Base-by-base conservation (phyloP, 805 yeast species). In the Lachancea quebecensis region DNA sequence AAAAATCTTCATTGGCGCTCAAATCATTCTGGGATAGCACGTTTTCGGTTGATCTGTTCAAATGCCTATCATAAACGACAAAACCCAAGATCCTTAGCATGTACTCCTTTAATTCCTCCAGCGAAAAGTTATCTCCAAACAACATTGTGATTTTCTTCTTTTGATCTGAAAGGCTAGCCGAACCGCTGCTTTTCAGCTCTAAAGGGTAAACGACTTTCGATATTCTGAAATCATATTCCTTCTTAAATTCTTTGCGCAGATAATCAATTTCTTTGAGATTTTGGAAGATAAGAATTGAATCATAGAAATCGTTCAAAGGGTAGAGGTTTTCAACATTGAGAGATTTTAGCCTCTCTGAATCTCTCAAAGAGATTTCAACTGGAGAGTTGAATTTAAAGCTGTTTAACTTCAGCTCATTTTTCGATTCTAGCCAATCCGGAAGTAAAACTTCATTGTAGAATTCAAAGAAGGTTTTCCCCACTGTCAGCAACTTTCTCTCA, bases 321-420 rank as follows among this genome's bases (percentile, higher is more conserved):
- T 88, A 72, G 14, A 67, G 60, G 8, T 57, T 52, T 7, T 62
- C 51, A 27, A 61, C 44, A 52, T 57, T 54, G 10, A 68, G 65
- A 3, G 73, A 53, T n/a, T 60, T 58, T 4, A 68, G 67, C 41
- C 74, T 76, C 7, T 71, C 67, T 40, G 81, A 72, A 38, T 78
- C 79, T 55, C 97, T 72, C 58, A 88, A 70, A 6, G 95, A 78
- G 7, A 77, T 64, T 62, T 91, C 98, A 4, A 90, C 85, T 0
- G 95, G 85, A 0, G 96, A 85, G 60, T 90, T 90, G 52, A 91
- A 75, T 55, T 84, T 81, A 60, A 78, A 67, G 47, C 74, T 73
- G 8, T 66, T 58, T 6, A 66, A 56, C 48, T 75, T 79, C 51
- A 68, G 67, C 2, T 60, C 50, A 31, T 72, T 70, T 91, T 95